Percentiles rank a stretch among this genome's conserved stretches.
Evolutionary conservation across 1,139 yeast species (phyloP).

Genomic region (Debaryomyces subglobosus): DNA sequence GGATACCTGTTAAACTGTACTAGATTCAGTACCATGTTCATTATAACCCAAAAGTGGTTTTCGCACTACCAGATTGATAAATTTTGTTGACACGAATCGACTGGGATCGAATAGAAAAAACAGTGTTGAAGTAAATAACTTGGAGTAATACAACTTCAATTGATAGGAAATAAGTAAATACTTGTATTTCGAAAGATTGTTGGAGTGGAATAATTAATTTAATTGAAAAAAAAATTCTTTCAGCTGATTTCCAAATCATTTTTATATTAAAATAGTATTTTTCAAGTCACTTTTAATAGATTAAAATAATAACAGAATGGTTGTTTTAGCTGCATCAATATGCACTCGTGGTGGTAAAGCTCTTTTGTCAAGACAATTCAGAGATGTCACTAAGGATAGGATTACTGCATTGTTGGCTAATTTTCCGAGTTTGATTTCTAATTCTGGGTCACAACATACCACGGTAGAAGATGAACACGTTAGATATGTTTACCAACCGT

Average conservation of each 20-base stretch:
- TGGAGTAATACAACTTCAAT: slow-evolving; percentile 4
- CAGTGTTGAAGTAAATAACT: slow-evolving; percentile 6
- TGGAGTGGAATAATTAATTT: neutral
- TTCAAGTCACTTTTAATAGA: neutral
- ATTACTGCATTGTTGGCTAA: slow-evolving; percentile 85
- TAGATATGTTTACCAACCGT: slow-evolving; percentile 93
- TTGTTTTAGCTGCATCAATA: slow-evolving; percentile 87
- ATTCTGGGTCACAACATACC: slow-evolving; percentile 80
- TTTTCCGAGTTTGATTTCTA: slow-evolving; percentile 80
- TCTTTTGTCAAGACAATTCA: slow-evolving; percentile 88
- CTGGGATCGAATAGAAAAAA: slow-evolving; percentile 5
- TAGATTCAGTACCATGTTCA: neutral
- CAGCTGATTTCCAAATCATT: neutral
- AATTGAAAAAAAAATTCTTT: neutral
- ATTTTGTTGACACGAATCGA: slow-evolving; percentile 17
- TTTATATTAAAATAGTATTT: neutral
- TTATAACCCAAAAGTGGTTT: neutral
- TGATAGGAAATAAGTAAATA: neutral
- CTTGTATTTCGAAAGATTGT: neutral
- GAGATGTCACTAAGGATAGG: slow-evolving; percentile 81
- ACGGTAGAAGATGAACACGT: slow-evolving; percentile 92
- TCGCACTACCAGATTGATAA: slow-evolving; percentile 10
- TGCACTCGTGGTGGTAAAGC: slow-evolving; percentile 97
- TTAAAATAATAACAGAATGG: slow-evolving; percentile 22
- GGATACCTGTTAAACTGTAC: neutral